Evolutionary conservation across 208 protist species (phyloP).

Genomic region (Leishmania aethiopica): DNA sequence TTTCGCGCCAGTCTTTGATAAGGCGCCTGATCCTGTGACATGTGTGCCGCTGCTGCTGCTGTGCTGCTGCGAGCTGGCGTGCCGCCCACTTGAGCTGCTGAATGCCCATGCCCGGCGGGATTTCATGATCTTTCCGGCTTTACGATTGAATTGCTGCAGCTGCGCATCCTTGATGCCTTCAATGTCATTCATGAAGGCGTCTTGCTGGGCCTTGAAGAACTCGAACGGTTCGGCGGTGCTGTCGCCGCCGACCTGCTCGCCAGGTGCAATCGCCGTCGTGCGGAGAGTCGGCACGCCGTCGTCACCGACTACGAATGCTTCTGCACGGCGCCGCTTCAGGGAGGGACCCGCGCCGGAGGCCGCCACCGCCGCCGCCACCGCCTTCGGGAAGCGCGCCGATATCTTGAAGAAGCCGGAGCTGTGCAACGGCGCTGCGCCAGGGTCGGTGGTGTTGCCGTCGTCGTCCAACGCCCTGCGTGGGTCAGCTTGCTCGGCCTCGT

Average conservation of each 20-base stretch:
- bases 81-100: background rate
- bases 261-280: slow-evolving; percentile 44
- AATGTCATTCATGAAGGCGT: slow-evolving; percentile 76
- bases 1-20: background rate
- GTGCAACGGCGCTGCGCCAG: background rate
- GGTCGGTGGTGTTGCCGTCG: background rate
- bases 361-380: slow-evolving; percentile 19
- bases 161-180: slow-evolving; percentile 67
- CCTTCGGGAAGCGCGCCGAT: slow-evolving; percentile 37
- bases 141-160: slow-evolving; percentile 14
- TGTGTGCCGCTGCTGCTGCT: background rate
- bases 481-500: background rate
- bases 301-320: slow-evolving; percentile 38
- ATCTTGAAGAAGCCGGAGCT: slow-evolving; percentile 50
- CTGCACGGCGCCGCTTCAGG: slow-evolving; percentile 50
- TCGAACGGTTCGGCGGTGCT: slow-evolving; percentile 44
- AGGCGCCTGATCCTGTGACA: background rate
- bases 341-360: slow-evolving; percentile 8
- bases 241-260: background rate
- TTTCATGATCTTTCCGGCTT: background rate
- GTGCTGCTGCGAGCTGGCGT: background rate
- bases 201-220: slow-evolving; percentile 69
- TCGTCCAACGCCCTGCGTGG: background rate
- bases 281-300: slow-evolving; percentile 45
- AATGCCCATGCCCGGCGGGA: background rate